Evolutionary conservation across 257 asterid genomes (phyloP).

Genomic region (Plectranthus barbatus): DNA sequence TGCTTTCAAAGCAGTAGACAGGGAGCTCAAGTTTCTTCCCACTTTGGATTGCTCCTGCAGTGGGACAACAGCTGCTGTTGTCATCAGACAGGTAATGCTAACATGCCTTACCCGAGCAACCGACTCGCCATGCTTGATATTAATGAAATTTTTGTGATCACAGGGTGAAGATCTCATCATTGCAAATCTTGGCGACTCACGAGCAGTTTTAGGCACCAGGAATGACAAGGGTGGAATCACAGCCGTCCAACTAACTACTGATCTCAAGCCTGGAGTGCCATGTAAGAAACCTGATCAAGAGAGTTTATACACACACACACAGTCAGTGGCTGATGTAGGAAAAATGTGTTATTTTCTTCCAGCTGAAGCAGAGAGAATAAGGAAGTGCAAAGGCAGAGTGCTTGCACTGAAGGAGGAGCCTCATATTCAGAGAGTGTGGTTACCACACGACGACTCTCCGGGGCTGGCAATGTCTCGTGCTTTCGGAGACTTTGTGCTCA

Average conservation of each 20-base stretch:
- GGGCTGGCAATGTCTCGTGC: slow-evolving; percentile 93
- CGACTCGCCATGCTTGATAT: too few relatives aligned
- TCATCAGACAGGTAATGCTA: slow-evolving; percentile 49
- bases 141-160: neutral
- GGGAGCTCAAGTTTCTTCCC: slow-evolving; percentile 43
- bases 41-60: slow-evolving; percentile 55
- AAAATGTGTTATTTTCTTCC: slow-evolving; percentile 1
- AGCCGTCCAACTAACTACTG: slow-evolving; percentile 66
- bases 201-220: slow-evolving; percentile 67
- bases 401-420: slow-evolving; percentile 59
- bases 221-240: slow-evolving; percentile 30
- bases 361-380: slow-evolving; percentile 83
- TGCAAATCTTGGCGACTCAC: slow-evolving; percentile 84
- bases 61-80: slow-evolving; percentile 68
- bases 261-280: slow-evolving; percentile 67
- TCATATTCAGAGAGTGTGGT: slow-evolving; percentile 69
- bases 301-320: neutral
- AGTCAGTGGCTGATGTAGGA: neutral
- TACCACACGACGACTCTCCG: slow-evolving; percentile 63
- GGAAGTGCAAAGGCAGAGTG: slow-evolving; percentile 60
- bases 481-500: slow-evolving; percentile 70
- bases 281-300: slow-evolving; percentile 30
- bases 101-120: too few relatives aligned
- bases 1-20: slow-evolving; percentile 64
- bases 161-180: slow-evolving; percentile 66